Base-by-base conservation (phyloP, 2,329 filamentous ascomycete genomes). In the Macroventuria anomochaeta region DNA sequence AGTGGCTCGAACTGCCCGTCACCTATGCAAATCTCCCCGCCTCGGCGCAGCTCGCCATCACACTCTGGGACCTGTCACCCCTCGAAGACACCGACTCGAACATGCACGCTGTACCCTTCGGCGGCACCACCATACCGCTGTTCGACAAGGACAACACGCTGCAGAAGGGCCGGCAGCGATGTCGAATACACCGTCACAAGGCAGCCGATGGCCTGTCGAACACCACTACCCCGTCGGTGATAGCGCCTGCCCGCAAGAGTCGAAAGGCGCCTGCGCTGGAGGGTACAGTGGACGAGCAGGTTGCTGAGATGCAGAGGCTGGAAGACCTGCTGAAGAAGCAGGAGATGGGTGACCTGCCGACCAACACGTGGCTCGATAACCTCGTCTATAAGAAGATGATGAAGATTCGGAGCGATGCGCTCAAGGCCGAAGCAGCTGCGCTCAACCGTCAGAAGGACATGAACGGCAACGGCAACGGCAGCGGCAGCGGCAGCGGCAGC, bases 261-360 rank as follows among this genome's bases (percentile, higher is more conserved):
- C 68, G 83, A 43, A 80, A 80, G 23, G 76, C 79, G 2, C 81
- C 77, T 33, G 79, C 78, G 5, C 77, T 78, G 42, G 76, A 76
- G 33, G 72, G 76, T 46, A 68, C 70, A 1, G 75, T 81, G 1
- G 77, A 81, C n/a, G 86, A 89, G 52, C 88, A 88, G 63, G 86
- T 96, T 55, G 87, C 91, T 46, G 95, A 99, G 75, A 83, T 97
- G 57, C 92, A 97, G 65, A 83, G 95, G 15, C 83, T 99, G 63
- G 93, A 97, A 69, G 88, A 86, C 47, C 76, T 97, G 18, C 89
- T 99, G 71, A 99, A 99, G 77, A 96, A 96, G 76, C 95, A 97
- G 70, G 96, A 99, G 71, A 96, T 97, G 89, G 93, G 92, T 15
- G 95, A 99, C 72, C 93, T 99, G 21, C 87, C 91, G 0, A 86